phyloP scores from a whole-genome alignment of 495 filamentous ascomycete genomes.

The Daldinia loculata region DNA sequence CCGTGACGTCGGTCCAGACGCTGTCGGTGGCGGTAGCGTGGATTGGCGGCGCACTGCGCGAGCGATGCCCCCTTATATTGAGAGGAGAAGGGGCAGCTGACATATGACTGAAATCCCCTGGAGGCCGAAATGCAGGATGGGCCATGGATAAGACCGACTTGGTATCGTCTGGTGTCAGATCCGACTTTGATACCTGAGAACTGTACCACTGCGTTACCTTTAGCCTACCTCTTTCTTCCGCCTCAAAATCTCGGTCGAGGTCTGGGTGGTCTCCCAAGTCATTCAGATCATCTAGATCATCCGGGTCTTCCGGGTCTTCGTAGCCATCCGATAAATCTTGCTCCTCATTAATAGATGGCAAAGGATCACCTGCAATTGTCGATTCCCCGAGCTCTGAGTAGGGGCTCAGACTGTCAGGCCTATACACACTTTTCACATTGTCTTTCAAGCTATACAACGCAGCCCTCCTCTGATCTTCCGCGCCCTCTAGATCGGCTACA shows the following conservation, averaged over 20 bases:
- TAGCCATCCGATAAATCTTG: not conserved
- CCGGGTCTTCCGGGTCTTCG: not conserved
- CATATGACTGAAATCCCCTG: conserved; percentile 1
- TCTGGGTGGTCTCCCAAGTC: not conserved
- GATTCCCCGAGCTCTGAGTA: conserved; percentile 13
- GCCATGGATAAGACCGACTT: conserved; percentile 39
- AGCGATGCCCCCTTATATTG: conserved; percentile 11
- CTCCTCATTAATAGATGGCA: not conserved
- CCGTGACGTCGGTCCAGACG: conserved; percentile 37
- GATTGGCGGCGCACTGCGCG: not conserved
- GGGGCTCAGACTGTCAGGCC: conserved; percentile 37
- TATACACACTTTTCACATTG: conserved; percentile 28
- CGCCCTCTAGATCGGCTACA: conserved; percentile 26
- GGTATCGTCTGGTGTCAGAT: conserved; percentile 19
- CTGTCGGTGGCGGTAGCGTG: not conserved
- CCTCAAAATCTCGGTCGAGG: conserved; percentile 16
- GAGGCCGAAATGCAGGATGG: conserved; percentile 44
- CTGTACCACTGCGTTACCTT: conserved; percentile 39
- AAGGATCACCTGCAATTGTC: not conserved
- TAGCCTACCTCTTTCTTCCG: conserved; percentile 16
- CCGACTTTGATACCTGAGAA: conserved; percentile 12
- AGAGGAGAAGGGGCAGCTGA: conserved; percentile 41
- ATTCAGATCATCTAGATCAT: conserved; percentile 7
- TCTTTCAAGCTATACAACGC: conserved; percentile 15
- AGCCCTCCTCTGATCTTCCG: conserved; percentile 30